Evolutionary conservation across 257 asterid genomes (phyloP), one percentile per base, ranked within the genome.

Genomic region (Phtheirospermum japonicum): DNA sequence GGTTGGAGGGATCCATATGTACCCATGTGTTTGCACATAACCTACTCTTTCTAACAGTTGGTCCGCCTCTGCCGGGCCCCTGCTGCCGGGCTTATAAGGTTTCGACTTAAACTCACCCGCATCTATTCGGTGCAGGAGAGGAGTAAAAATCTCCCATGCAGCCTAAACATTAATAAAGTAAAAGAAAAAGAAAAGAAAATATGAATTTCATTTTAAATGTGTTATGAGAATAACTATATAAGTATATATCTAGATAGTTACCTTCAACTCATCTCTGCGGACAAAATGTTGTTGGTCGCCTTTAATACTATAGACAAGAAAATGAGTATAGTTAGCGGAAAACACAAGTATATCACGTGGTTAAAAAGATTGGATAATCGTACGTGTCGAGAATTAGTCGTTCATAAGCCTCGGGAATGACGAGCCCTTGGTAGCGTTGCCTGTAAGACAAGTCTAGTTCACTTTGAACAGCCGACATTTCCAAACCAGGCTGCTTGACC

Each of bases 301-400:
- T 23, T 23, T 23, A 23, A 23, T 23, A 23, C 28, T 23, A 23
- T 23, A 23, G 2, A 23, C 28, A 3, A 23, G 28, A 23, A 23
- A 23, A 23, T 3, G 28, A 3, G 3, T 23, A 23, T 3, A 23
- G 28, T 23, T 23, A 23, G 28, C 28, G 3, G 3, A 23, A 23
- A 23, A 23, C 28, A 23, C 28, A 3, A 23, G 28, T 23, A 23
- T 23, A 23, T 23, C 3, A 3, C 28, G 28, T 1, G 28, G 28
- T 23, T 23, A 23, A 23, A 23, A 23, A 23, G 28, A 23, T n/a
- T n/a, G n/a, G 49, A 55, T 31, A 51, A 31, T 37, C 80, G 14
- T 89, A 93, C 99, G 97, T 89, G 83, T 93, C 99, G 17, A 93
- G 99, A 66, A 93, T 93, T 37, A 93, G 88, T 14, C 97, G 96